Percentiles rank a stretch among this genome's conserved stretches.
phyloP scores from a whole-genome alignment of 2,329 filamentous ascomycete species.

The Trichoderma sp. region DNA sequence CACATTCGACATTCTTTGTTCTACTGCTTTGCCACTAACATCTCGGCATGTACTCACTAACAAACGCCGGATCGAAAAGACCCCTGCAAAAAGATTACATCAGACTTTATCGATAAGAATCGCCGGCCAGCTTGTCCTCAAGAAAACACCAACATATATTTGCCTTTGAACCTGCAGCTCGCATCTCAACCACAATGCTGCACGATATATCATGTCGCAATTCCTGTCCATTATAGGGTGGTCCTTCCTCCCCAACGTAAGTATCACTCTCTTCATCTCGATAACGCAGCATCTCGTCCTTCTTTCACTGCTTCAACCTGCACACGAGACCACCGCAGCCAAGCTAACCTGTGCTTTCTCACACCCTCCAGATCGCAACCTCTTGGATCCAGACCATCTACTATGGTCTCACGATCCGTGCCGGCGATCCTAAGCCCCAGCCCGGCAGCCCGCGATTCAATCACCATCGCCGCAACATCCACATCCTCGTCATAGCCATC shows the following conservation, averaged over 20 bases:
- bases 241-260: constrained; percentile 21
- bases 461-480: constrained; percentile 76
- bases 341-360: constrained; percentile 22
- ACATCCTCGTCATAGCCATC: constrained; percentile 74
- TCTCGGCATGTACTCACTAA: background rate
- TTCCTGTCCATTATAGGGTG: constrained; percentile 19
- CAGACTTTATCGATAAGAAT: constrained; percentile 15
- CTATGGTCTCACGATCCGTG: constrained; percentile 85
- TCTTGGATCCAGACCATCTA: constrained; percentile 76
- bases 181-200: constrained; percentile 11
- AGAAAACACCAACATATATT: background rate
- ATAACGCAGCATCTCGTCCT: background rate
- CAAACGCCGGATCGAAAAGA: background rate
- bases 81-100: constrained; percentile 10
- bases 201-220: constrained; percentile 15
- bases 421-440: constrained; percentile 75
- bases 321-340: background rate
- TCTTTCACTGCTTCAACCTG: background rate
- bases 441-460: constrained; percentile 67
- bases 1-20: background rate
- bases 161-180: background rate
- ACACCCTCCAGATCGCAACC: constrained; percentile 63
- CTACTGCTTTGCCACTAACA: background rate
- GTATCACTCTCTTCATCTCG: background rate
- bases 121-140: constrained; percentile 18